Percentiles rank a stretch among this genome's conserved stretches.
Conservation (phyloP, 129 eudicot genomes). For the Artemisia argyi region DNA sequence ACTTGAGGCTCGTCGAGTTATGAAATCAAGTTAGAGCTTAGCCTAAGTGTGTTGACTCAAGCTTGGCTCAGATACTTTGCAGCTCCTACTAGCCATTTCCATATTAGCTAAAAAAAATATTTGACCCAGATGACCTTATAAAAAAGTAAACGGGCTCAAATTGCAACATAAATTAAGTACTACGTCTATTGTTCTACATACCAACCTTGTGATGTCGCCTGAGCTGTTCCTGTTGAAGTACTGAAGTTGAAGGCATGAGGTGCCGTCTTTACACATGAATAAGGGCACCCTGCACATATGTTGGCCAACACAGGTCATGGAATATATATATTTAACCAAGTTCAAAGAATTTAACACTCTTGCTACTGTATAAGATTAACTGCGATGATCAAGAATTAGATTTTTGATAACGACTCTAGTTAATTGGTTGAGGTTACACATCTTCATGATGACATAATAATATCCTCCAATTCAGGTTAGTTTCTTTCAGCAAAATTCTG, state of each 20-base stretch:
- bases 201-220: constrained; percentile 86
- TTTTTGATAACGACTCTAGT: not conserved
- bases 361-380: too few relatives aligned
- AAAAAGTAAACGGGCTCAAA: too few relatives aligned
- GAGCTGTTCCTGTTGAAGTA: constrained; percentile 73
- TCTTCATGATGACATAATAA: constrained; percentile 2
- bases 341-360: not conserved
- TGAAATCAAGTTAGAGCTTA: too few relatives aligned
- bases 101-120: too few relatives aligned
- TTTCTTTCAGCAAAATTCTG: too few relatives aligned
- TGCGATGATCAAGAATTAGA: not conserved
- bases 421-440: not conserved
- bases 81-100: too few relatives aligned
- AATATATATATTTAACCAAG: not conserved
- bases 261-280: constrained; percentile 80
- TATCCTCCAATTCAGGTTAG: not conserved
- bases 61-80: too few relatives aligned
- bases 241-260: constrained; percentile 74
- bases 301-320: not conserved
- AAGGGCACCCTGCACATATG: constrained; percentile 74
- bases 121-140: too few relatives aligned
- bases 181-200: constrained; percentile 2
- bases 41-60: too few relatives aligned
- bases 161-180: not conserved
- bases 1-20: too few relatives aligned